Conservation (phyloP, 805 yeast genomes). For the Lipomyces spencermartinsiae region DNA sequence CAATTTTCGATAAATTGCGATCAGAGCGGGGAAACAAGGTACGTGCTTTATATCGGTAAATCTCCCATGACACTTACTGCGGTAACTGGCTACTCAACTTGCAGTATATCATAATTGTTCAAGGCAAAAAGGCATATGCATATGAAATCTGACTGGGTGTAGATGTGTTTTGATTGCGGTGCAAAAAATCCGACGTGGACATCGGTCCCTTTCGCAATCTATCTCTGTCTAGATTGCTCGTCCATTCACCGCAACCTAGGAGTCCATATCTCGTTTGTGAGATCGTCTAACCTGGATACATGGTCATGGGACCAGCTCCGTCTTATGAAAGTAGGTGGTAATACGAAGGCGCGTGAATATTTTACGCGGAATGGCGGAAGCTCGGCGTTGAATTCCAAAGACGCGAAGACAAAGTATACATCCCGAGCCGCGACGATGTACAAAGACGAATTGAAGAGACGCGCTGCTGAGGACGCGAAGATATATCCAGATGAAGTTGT, state of each 20-base stretch:
- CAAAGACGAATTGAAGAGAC: conserved; percentile 76
- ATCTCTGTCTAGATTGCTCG: conserved; percentile 92
- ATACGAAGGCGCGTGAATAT: conserved; percentile 81
- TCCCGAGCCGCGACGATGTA: conserved; percentile 80
- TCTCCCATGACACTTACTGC: not conserved
- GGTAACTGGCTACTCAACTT: not conserved
- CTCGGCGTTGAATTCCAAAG: conserved; percentile 64
- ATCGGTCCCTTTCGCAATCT: conserved; percentile 92
- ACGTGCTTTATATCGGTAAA: not conserved
- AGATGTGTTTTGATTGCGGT: conserved; percentile 86
- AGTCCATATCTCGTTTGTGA: conserved; percentile 93
- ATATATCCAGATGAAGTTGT: conserved; percentile 74
- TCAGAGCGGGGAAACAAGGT: conserved; percentile 73
- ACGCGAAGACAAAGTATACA: conserved; percentile 79
- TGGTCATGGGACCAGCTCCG: conserved; percentile 93
- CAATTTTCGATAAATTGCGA: conserved; percentile 63
- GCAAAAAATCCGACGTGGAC: conserved; percentile 98
- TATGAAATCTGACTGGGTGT: not conserved
- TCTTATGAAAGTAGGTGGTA: conserved; percentile 93
- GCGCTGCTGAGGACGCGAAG: conserved; percentile 66
- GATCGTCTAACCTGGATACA: conserved; percentile 88
- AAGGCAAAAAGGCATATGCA: not conserved
- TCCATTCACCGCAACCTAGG: conserved; percentile 96
- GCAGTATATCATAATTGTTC: not conserved
- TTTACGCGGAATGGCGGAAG: conserved; percentile 87